Evolutionary conservation across 1,284 basidiomycete species (phyloP), one percentile per base, ranked within the genome.

Genomic region (Rhizoctonia solani): DNA sequence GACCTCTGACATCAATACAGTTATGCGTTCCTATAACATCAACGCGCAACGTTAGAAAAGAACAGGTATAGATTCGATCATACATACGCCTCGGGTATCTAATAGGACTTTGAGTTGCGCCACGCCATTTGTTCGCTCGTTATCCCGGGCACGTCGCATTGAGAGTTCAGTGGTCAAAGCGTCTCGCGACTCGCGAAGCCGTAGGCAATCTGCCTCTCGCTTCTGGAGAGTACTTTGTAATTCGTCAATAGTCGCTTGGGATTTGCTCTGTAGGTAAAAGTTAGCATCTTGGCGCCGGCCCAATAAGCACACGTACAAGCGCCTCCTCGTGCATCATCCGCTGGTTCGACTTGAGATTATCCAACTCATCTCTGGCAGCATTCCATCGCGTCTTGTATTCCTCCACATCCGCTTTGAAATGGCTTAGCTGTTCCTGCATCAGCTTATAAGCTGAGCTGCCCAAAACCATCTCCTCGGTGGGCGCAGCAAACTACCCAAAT

Each of bases 151-250:
- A 74, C 85, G 87, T 66, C 88, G 82, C 74, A 95, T 92, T 39
- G 81, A 78, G 39, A 94, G 74, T 73, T 96, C 92, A 1, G 88
- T 85, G 13, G 79, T 78, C 50, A 84, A 79, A 69, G 93, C 90
- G 73, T 97, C 93, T 41, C 94, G 86, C 71, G 89, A 83, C 54
- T 90, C 89, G 27, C 95, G 86, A 34, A 97, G 80, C 50, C 95
- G 86, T 16, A 83, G 79, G 68, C 88, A 83, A 71, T 97, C 93
- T 0, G 80, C 77, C 73, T 95, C 91, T 58, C 88, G 86, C 74
- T 88, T 89, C 8, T 79, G 74, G 32, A 90, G 72, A 71, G 84
- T 77, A 0, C 72, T 72, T 71, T 83, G 85, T 23, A 87, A 76
- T 54, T 91, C 89, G 71, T 83, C 79, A 23, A 82, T 77, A 14